phyloP scores from a whole-genome alignment of 1,284 basidiomycete genomes.

The Fomitopsis betulina region DNA sequence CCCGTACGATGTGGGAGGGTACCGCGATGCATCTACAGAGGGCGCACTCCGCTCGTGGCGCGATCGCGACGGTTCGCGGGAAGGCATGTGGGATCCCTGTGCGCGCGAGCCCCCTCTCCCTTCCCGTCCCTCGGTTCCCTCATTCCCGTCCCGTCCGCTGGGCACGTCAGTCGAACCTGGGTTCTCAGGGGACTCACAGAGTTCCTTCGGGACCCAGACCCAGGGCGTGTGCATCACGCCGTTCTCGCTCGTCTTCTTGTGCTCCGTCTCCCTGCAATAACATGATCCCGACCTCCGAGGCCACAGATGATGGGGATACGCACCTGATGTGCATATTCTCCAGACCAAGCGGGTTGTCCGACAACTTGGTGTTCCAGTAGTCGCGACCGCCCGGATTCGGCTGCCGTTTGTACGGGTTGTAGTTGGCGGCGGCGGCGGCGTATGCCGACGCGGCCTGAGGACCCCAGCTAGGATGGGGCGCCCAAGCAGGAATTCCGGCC shows the following conservation, averaged over 20 bases:
- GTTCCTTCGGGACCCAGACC: conserved; percentile 32
- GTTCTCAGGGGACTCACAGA: conserved; percentile 20
- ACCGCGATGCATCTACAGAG: not conserved
- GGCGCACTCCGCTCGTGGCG: not conserved
- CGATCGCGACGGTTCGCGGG: not conserved
- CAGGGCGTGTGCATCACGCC: conserved; percentile 29
- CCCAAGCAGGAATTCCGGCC: conserved; percentile 17
- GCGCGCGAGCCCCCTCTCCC: not conserved
- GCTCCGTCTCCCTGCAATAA: not conserved
- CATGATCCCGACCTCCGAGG: not conserved
- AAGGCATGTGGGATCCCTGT: not conserved
- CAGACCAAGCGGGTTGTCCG: conserved; percentile 60
- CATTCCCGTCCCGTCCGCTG: conserved; percentile 8
- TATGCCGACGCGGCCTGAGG: conserved; percentile 13
- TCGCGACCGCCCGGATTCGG: conserved; percentile 53
- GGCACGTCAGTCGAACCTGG: conserved; percentile 10
- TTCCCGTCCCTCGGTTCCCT: conserved; percentile 6
- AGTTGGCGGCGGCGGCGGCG: conserved; percentile 26
- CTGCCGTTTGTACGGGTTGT: conserved; percentile 58
- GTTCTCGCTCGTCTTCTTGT: not conserved
- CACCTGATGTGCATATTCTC: conserved; percentile 63
- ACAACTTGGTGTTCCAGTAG: conserved; percentile 53
- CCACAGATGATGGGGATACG: conserved; percentile 20
- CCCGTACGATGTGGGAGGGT: not conserved
- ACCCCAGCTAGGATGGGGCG: conserved; percentile 27